A percentile compares a stretch with the other conserved stretches of the same genome.
Conservation (phyloP, 225 moss, liverwort and hornwort genomes). For the Thuidium tamariscinum region DNA sequence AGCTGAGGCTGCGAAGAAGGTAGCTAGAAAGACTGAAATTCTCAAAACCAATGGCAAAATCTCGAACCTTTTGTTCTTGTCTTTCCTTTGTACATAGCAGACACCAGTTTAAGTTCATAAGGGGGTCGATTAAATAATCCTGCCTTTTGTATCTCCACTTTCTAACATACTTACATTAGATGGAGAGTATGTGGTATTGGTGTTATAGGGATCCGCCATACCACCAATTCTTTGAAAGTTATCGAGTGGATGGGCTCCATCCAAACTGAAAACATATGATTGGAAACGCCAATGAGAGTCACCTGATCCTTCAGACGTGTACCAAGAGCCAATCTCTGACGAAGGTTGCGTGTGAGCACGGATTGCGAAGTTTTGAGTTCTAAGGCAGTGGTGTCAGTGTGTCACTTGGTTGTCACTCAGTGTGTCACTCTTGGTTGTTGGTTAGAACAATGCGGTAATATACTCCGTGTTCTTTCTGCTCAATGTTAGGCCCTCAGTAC, state of each 20-base stretch:
- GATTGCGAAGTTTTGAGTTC: neutral
- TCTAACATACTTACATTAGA: no score
- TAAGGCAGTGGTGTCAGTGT: neutral
- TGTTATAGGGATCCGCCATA: neutral
- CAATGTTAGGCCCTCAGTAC: neutral
- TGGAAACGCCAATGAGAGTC: neutral
- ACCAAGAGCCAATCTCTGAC: neutral
- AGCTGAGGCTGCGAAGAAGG: constrained; percentile 43
- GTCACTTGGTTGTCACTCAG: neutral
- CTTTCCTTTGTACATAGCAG: constrained; percentile 18
- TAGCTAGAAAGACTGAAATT: constrained; percentile 33
- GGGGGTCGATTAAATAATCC: neutral
- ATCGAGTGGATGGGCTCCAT: neutral
- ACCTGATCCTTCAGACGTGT: no score
- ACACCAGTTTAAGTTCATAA: neutral
- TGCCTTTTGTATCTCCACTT: neutral
- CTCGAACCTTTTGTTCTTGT: constrained; percentile 2
- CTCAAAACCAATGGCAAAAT: constrained; percentile 26
- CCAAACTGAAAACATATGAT: no score
- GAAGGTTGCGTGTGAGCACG: neutral
- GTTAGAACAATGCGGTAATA: no score
- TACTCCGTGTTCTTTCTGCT: neutral
- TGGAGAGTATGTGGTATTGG: neutral
- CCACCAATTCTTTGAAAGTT: neutral
- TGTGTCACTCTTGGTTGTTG: neutral